phyloP scores from a whole-genome alignment of 768 basidiomycete species.

The Cyclocybe aegerita region DNA sequence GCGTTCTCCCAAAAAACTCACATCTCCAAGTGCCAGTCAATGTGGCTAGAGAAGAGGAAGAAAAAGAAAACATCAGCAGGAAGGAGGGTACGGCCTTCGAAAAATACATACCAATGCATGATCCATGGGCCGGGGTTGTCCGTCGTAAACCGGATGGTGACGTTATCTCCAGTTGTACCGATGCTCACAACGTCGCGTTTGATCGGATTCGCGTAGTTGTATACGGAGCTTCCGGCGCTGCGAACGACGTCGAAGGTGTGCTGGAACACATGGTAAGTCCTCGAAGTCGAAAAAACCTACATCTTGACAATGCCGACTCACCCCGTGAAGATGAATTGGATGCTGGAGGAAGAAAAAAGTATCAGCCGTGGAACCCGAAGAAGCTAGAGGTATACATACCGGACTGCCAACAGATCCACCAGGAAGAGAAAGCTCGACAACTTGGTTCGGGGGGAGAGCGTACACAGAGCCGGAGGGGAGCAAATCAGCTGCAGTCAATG shows the following conservation, averaged over 20 bases:
- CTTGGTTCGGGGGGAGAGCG: slow-evolving; percentile 40
- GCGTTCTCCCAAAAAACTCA: slow-evolving; percentile 11
- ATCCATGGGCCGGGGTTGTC: slow-evolving; percentile 65
- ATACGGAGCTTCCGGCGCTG: slow-evolving; percentile 32
- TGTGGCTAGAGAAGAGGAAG: slow-evolving; percentile 19
- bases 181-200: slow-evolving; percentile 37
- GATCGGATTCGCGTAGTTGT: slow-evolving; percentile 51
- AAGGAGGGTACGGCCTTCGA: slow-evolving; percentile 10
- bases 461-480: slow-evolving; percentile 41
- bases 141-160: slow-evolving; percentile 57
- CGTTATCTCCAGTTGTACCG: slow-evolving; percentile 31
- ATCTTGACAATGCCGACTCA: slow-evolving; percentile 17
- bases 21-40: slow-evolving; percentile 40
- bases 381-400: slow-evolving; percentile 10
- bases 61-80: background rate
- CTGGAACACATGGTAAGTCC: slow-evolving; percentile 22
- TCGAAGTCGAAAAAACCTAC: slow-evolving; percentile 8
- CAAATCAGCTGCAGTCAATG: slow-evolving; percentile 36
- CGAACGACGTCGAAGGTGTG: slow-evolving; percentile 40
- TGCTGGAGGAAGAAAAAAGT: slow-evolving; percentile 28
- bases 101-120: slow-evolving; percentile 31
- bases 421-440: slow-evolving; percentile 46
- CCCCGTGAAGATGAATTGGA: slow-evolving; percentile 42
- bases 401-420: slow-evolving; percentile 33
- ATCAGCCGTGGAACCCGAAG: background rate